Evolutionary conservation across 495 filamentous ascomycete species (phyloP).

Genomic region (Thozetella sp.): DNA sequence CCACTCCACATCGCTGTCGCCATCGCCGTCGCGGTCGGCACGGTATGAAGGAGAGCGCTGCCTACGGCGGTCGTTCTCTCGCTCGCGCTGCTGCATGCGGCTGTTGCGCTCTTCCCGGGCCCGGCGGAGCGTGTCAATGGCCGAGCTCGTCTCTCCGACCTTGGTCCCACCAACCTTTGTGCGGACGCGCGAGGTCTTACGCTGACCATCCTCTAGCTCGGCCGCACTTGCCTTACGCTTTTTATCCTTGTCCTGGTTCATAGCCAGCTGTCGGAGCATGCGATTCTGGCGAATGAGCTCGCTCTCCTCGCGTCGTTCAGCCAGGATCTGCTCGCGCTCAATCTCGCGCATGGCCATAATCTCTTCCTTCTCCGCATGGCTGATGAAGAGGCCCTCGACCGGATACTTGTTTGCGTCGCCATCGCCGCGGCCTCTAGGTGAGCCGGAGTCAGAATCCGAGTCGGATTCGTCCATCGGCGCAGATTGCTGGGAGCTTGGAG

Average conservation of each 20-base stretch:
- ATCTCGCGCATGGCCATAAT: conserved; percentile 90
- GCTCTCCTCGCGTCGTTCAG: conserved; percentile 80
- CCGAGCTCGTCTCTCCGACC: conserved; percentile 74
- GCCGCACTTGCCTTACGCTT: conserved; percentile 81
- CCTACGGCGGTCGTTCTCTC: conserved; percentile 63
- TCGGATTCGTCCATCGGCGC: conserved; percentile 91
- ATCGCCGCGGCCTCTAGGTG: conserved; percentile 48
- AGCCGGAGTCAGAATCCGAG: conserved; percentile 66
- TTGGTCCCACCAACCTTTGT: conserved; percentile 76
- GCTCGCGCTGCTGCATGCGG: conserved; percentile 72
- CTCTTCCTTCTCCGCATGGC: conserved; percentile 73
- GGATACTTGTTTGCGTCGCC: conserved; percentile 75
- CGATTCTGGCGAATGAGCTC: conserved; percentile 81
- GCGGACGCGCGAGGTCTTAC: conserved; percentile 83
- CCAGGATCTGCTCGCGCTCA: conserved; percentile 85
- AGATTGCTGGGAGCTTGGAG: conserved; percentile 75
- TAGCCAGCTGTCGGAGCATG: conserved; percentile 79
- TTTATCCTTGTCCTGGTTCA: conserved; percentile 68
- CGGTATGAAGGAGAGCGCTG: conserved; percentile 41
- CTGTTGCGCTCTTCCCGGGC: conserved; percentile 82
- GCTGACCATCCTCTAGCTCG: conserved; percentile 68
- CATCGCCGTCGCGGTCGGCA: conserved; percentile 63
- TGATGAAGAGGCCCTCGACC: conserved; percentile 84
- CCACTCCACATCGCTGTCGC: conserved; percentile 81
- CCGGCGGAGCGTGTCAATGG: conserved; percentile 81